Conservation (phyloP, 371 early-diverging fungal genomes). For the Blastocladiella emersonii region DNA sequence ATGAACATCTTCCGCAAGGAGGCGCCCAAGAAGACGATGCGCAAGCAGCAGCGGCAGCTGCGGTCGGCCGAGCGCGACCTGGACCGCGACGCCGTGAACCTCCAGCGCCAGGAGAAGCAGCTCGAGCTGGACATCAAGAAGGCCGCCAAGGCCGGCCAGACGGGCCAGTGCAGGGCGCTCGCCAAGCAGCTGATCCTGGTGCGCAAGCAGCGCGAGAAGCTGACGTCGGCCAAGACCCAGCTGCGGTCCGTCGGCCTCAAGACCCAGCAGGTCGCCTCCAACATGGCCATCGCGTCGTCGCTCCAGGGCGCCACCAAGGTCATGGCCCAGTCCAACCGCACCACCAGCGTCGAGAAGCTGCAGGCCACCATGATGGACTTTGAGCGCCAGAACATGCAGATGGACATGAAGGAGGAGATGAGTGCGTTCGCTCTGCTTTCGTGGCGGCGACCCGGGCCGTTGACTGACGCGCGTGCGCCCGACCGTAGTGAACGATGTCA, state of each 20-base stretch:
- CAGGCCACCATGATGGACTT: conserved; percentile 17
- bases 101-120: conserved; percentile 19
- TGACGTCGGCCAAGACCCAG: background rate
- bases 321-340: conserved; percentile 16
- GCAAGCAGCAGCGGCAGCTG: conserved; percentile 15
- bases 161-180: conserved; percentile 10
- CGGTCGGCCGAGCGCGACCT: conserved; percentile 11
- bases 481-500: conserved; percentile 16
- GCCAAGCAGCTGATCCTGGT: conserved; percentile 18
- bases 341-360: conserved; percentile 9
- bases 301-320: conserved; percentile 15
- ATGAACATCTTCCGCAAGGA: conserved; percentile 1
- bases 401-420: conserved; percentile 24
- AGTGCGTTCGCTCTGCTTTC: conserved; percentile 7
- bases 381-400: conserved; percentile 11
- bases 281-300: conserved; percentile 10
- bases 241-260: background rate
- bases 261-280: background rate
- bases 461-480: background rate
- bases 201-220: conserved; percentile 15
- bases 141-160: conserved; percentile 16
- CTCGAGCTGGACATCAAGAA: conserved; percentile 15
- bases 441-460: background rate
- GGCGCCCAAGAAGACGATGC: conserved; percentile 6
- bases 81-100: conserved; percentile 12